Conservation (phyloP, 805 yeast species). For the Danielia reshetovae region DNA sequence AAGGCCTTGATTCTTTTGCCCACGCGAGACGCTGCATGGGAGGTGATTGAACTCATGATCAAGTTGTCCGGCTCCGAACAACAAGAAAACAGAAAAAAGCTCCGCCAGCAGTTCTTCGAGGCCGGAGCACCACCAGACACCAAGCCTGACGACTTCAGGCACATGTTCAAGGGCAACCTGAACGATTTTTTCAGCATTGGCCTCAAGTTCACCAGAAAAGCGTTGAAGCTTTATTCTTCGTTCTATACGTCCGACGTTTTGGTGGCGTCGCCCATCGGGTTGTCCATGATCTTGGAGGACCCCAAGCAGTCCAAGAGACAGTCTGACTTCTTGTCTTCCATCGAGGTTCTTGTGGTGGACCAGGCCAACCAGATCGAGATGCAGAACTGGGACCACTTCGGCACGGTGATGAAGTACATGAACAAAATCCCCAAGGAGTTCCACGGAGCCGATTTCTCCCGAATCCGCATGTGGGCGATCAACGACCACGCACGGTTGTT, state of each 20-base stretch:
- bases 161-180: slow-evolving; percentile 80
- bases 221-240: slow-evolving; percentile 77
- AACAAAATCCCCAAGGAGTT: slow-evolving; percentile 73
- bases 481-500: slow-evolving; percentile 72
- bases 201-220: slow-evolving; percentile 83
- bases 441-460: slow-evolving; percentile 82
- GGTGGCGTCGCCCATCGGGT: slow-evolving; percentile 88
- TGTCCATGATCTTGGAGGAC: slow-evolving; percentile 69
- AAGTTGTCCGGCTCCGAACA: slow-evolving; percentile 64
- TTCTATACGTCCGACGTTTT: slow-evolving; percentile 84
- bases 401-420: slow-evolving; percentile 58
- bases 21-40: slow-evolving; percentile 73
- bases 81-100: slow-evolving; percentile 76
- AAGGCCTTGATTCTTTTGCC: slow-evolving; percentile 81
- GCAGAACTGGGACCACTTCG: slow-evolving; percentile 91
- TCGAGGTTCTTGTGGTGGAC: slow-evolving; percentile 78
- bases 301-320: slow-evolving; percentile 53
- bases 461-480: slow-evolving; percentile 89
- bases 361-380: slow-evolving; percentile 80
- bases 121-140: slow-evolving; percentile 43
- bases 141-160: slow-evolving; percentile 82
- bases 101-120: slow-evolving; percentile 63
- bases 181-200: slow-evolving; percentile 91
- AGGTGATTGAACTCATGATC: slow-evolving; percentile 60
- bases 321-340: slow-evolving; percentile 81